Evolutionary conservation across 768 basidiomycete species (phyloP), one percentile per base, ranked within the genome.

Genomic region (Pisolithus marmoratus): DNA sequence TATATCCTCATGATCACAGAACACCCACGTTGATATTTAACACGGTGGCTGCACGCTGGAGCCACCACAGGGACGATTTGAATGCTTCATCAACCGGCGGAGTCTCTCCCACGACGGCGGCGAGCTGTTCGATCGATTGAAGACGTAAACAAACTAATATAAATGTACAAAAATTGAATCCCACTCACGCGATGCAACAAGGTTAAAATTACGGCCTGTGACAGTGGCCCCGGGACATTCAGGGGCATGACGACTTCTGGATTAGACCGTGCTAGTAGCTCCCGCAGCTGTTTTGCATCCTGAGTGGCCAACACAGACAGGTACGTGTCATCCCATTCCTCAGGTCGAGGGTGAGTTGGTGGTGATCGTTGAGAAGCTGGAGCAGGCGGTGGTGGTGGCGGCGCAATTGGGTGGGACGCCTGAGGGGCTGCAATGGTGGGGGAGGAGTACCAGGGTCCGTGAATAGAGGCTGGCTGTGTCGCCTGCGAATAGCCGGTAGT

Each of bases 291-390:
- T 54, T 76, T 72, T 15, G 78, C 60, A 60, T 92, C 90, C 65
- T 91, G 87, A 31, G 81, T 82, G 54, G 85, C 82, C 50, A 92
- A 73, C 31, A 90, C 84, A 17, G 81, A 78, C 34, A 92, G 75
- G 65, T 90, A 92, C 9, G 82, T 79, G 54, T 90, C 87, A 57
- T 92, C 90, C 90, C 90, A 92, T 56, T 89, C 85, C 63, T 90
- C 89, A 42, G 76, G 50, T 60, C 77, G 78, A 42, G 76, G 50
- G 59, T 77, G 78, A 40, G 74, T 68, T n/a, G 84, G 77, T 15
- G 80, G 78, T 26, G 81, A 72, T 55, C 77, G 72, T 49, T 64
- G 71, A 50, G 80, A 80, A 48, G 69, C 63, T 42, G 61, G 69
- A 34, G 47, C 66, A 2, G 71, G 64, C 9, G 71, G 67, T 0